A percentile compares a stretch with the other conserved stretches of the same genome.
Evolutionary conservation across 2,329 filamentous ascomycete species (phyloP).

Genomic region (Phoma sp.): DNA sequence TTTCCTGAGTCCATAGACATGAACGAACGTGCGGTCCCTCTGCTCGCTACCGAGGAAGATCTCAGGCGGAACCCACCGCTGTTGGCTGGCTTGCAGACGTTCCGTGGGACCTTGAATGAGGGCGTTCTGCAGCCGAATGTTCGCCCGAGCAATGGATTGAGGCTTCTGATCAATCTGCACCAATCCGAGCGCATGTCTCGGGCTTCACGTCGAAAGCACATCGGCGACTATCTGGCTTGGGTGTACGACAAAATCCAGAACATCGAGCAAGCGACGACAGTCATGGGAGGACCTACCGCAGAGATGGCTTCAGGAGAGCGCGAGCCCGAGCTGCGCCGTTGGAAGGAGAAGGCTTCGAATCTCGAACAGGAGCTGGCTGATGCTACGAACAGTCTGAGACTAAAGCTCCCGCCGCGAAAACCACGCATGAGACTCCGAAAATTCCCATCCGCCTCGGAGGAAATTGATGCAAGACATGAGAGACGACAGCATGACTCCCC

Average conservation of each 20-base stretch:
- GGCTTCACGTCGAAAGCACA: too few relatives aligned
- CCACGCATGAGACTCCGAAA: too few relatives aligned
- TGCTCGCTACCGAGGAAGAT: background rate
- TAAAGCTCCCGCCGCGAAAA: background rate
- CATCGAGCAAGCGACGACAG: background rate
- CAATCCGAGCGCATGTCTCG: background rate
- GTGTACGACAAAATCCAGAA: background rate
- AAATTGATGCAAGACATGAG: too few relatives aligned
- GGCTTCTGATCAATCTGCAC: background rate
- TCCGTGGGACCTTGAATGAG: conserved; percentile 29
- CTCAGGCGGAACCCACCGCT: background rate
- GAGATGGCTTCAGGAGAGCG: background rate
- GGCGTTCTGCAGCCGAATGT: conserved; percentile 31
- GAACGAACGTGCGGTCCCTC: background rate
- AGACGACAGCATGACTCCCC: background rate
- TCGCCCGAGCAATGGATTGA: background rate
- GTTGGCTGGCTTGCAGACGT: conserved; percentile 18
- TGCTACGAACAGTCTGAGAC: background rate
- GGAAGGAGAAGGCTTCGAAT: background rate
- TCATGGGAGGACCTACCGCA: background rate
- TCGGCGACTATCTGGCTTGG: too few relatives aligned
- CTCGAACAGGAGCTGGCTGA: background rate
- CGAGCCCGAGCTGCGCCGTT: background rate
- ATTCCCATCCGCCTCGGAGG: too few relatives aligned
- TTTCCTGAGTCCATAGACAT: background rate